These are phyloP conservation scores for Cercospora sp. DNA, from an alignment of 2,329 filamentous ascomycete species.

Conservation along the genomic window DNA sequence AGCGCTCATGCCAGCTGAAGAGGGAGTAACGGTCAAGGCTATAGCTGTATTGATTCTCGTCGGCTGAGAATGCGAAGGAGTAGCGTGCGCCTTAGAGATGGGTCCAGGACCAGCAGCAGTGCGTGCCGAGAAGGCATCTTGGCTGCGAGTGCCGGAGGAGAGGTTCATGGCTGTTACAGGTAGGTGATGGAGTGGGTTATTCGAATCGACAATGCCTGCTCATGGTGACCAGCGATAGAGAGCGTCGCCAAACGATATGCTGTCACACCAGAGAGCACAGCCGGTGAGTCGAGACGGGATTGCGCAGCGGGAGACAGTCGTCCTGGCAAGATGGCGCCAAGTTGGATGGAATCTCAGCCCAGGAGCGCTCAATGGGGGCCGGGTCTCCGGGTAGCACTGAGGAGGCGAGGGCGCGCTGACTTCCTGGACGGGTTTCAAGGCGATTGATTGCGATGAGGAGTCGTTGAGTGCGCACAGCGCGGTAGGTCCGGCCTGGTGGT, in stretches of 20 bases:
- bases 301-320: background rate
- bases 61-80: conserved; percentile 19
- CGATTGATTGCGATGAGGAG: background rate
- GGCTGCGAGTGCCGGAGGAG: conserved; percentile 26
- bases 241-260: conserved; percentile 2
- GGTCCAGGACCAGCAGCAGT: conserved; percentile 22
- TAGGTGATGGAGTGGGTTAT: conserved; percentile 26
- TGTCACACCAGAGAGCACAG: conserved; percentile 18
- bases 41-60: conserved; percentile 21
- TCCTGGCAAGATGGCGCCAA: conserved; percentile 7
- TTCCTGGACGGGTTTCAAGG: conserved; percentile 5
- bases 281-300: conserved; percentile 16
- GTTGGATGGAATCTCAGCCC: conserved; percentile 8
- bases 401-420: background rate
- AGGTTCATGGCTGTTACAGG: conserved; percentile 29
- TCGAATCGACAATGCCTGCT: conserved; percentile 28
- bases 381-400: conserved; percentile 2
- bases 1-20: conserved; percentile 17
- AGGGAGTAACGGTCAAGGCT: conserved; percentile 22
- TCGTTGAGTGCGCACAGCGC: conserved; percentile 19
- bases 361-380: conserved; percentile 3
- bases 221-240: conserved; percentile 24
- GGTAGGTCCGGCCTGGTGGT: conserved; percentile 19
- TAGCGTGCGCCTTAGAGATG: conserved; percentile 22
- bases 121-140: conserved; percentile 25